Evolutionary conservation across 2,329 filamentous ascomycete species (phyloP).

Genomic region (Amauroascus niger): DNA sequence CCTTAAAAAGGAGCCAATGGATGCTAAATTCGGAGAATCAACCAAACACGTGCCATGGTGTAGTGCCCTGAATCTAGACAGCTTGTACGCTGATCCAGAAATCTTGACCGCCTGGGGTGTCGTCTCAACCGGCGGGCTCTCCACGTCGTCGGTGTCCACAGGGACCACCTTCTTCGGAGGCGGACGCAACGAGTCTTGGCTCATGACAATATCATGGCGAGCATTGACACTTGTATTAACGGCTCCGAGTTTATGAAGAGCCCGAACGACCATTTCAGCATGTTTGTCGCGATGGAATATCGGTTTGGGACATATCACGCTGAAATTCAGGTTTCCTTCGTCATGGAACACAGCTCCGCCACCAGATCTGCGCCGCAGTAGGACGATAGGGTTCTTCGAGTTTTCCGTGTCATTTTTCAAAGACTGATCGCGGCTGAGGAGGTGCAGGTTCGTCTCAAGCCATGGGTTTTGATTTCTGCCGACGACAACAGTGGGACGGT

Average conservation of each 20-base stretch:
- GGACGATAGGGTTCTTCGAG: conserved; percentile 38
- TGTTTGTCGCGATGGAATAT: conserved; percentile 76
- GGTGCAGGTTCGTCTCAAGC: conserved; percentile 69
- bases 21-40: conserved; percentile 60
- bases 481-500: conserved; percentile 77
- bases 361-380: conserved; percentile 77
- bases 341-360: conserved; percentile 95
- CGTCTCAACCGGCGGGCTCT: conserved; percentile 32
- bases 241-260: conserved; percentile 46
- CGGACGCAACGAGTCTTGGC: conserved; percentile 34
- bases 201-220: conserved; percentile 84
- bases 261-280: conserved; percentile 86
- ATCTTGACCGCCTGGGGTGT: conserved; percentile 56
- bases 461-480: conserved; percentile 97
- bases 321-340: conserved; percentile 85
- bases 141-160: conserved; percentile 37
- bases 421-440: conserved; percentile 38
- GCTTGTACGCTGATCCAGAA: conserved; percentile 89
- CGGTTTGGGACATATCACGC: conserved; percentile 70
- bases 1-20: conserved; percentile 60
- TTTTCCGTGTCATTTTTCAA: conserved; percentile 13
- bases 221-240: conserved; percentile 66
- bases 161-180: conserved; percentile 13
- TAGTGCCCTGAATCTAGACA: conserved; percentile 68
- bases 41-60: conserved; percentile 92